phyloP scores from a whole-genome alignment of 2,329 filamentous ascomycete genomes.

The Diaporthe capsici region DNA sequence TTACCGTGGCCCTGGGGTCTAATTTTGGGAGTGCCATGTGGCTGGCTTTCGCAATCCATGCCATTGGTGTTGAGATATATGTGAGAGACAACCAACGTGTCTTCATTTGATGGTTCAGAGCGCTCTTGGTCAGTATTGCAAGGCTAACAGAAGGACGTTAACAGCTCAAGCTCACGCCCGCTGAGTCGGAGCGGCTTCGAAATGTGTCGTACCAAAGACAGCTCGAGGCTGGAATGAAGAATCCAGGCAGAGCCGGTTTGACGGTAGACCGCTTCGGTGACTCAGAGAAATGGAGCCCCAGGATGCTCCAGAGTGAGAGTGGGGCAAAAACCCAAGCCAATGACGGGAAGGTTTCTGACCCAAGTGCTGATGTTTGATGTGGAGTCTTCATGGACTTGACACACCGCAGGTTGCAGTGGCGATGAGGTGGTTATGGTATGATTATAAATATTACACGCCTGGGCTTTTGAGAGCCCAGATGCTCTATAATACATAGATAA shows the following conservation, averaged over 20 bases:
- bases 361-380: background rate
- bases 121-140: background rate
- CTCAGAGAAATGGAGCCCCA: conserved; percentile 47
- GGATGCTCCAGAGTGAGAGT: background rate
- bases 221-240: conserved; percentile 64
- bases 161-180: conserved; percentile 66
- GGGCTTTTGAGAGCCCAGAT: background rate
- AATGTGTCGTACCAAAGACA: conserved; percentile 69
- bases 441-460: background rate
- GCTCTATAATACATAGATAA: background rate
- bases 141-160: conserved; percentile 33
- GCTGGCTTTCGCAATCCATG: conserved; percentile 67
- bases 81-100: conserved; percentile 46
- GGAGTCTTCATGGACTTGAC: background rate
- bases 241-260: conserved; percentile 63
- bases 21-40: conserved; percentile 67
- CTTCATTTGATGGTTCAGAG: background rate
- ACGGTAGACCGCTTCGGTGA: conserved; percentile 60
- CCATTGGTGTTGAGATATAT: conserved; percentile 62
- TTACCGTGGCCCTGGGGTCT: conserved; percentile 60
- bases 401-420: background rate
- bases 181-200: conserved; percentile 66
- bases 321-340: background rate
- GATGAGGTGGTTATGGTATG: background rate
- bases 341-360: background rate